These are phyloP conservation scores for Trichoderma atrobrunneum DNA, from an alignment of 2,329 filamentous ascomycete genomes.

Conservation along the genomic window DNA sequence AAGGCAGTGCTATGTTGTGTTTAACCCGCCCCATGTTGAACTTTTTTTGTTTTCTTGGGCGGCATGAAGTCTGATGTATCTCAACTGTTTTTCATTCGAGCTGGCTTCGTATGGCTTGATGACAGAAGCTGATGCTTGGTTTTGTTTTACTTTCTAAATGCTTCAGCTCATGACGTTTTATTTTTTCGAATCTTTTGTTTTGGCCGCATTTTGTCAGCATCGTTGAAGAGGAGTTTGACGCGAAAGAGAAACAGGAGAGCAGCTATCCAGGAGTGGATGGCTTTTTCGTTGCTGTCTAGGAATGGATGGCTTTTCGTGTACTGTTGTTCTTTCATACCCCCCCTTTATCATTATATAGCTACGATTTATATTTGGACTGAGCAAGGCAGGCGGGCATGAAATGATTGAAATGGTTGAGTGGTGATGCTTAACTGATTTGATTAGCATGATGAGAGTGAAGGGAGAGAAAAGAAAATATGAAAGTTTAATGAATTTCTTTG, in stretches of 20 bases:
- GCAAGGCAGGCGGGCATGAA: constrained; percentile 3
- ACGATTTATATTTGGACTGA: constrained; percentile 6
- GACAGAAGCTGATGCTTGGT: neutral
- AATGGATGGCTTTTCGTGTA: neutral
- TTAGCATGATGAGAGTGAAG: neutral
- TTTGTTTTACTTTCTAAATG: neutral
- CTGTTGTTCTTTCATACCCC: neutral
- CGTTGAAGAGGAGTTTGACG: neutral
- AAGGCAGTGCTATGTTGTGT: neutral
- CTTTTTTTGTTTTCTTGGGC: neutral
- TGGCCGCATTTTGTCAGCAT: neutral
- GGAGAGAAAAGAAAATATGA: neutral
- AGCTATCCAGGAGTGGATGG: neutral
- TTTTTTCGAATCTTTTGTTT: neutral
- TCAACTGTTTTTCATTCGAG: neutral
- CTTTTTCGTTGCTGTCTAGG: neutral
- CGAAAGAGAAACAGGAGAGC: neutral
- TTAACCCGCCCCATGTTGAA: neutral
- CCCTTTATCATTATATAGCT: neutral
- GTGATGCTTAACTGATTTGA: neutral
- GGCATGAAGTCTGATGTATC: constrained; percentile 9
- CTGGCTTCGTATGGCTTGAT: constrained; percentile 6
- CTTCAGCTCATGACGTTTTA: neutral
- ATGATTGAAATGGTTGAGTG: neutral
- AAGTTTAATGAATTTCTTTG: neutral